Conservation (phyloP, 306 rosid genomes). For the Abrus pulchellus region DNA sequence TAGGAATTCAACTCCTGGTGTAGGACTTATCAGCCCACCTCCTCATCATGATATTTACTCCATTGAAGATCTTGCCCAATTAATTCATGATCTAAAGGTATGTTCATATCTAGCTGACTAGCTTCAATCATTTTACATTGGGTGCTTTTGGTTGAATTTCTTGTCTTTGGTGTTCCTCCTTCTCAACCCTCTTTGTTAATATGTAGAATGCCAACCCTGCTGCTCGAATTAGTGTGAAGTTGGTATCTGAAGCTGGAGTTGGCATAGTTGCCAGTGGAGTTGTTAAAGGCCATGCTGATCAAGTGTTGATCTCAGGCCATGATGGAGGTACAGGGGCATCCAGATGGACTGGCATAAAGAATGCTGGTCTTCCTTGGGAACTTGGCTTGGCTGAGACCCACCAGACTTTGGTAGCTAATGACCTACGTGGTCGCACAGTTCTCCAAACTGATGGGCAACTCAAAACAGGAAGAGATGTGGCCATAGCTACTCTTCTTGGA, state of each 20-base stretch:
- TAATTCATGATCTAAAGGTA: conserved; percentile 97
- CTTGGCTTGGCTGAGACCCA: conserved; percentile 99
- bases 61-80: conserved; percentile 96
- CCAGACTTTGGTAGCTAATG: conserved; percentile 96
- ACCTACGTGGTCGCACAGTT: conserved; percentile 94
- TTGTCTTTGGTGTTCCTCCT: not conserved
- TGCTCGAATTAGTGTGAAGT: conserved; percentile 96
- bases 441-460: conserved; percentile 99
- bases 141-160: conserved; percentile 8
- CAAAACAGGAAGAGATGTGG: conserved; percentile 99
- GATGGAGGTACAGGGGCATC: conserved; percentile 99
- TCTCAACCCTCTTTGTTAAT: conserved; percentile 38
- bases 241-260: conserved; percentile 99
- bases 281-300: conserved; percentile 99
- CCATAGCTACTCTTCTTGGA: conserved; percentile 97
- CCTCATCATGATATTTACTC: conserved; percentile 99
- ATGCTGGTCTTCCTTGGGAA: conserved; percentile 99
- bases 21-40: conserved; percentile 99
- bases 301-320: conserved; percentile 95
- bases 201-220: conserved; percentile 88
- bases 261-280: conserved; percentile 99
- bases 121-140: not conserved
- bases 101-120: not conserved
- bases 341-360: conserved; percentile 99
- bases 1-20: conserved; percentile 97